These are phyloP conservation scores for Debaryomycetaceae sp. DNA, from an alignment of 1,139 yeast genomes.

Conservation along the genomic window DNA sequence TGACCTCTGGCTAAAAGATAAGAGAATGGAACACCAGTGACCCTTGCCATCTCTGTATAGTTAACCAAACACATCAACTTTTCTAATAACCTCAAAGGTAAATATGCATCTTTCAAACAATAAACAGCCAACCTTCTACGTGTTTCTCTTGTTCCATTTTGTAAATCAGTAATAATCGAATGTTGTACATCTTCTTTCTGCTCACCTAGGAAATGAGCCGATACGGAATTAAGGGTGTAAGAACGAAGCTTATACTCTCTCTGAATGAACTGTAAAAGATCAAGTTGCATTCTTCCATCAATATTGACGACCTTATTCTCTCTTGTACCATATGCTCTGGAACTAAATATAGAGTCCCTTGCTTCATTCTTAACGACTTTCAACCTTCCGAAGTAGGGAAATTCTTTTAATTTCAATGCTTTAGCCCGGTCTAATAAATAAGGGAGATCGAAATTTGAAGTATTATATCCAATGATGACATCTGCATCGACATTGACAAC, in stretches of 20 bases:
- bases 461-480: constrained; percentile 94
- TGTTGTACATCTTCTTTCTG: constrained; percentile 99
- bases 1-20: constrained; percentile 89
- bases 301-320: constrained; percentile 89
- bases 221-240: constrained; percentile 91
- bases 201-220: constrained; percentile 90
- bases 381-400: constrained; percentile 87
- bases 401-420: constrained; percentile 61
- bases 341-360: constrained; percentile 79
- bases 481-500: constrained; percentile 87
- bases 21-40: constrained; percentile 96
- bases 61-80: constrained; percentile 95
- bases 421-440: constrained; percentile 84
- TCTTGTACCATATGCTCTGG: constrained; percentile 95
- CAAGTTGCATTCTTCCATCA: constrained; percentile 95
- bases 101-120: constrained; percentile 92
- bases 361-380: constrained; percentile 66
- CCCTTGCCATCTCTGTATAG: constrained; percentile 99
- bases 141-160: constrained; percentile 88
- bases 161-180: constrained; percentile 91
- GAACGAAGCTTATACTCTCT: constrained; percentile 94
- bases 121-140: constrained; percentile 94
- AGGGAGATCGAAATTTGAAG: constrained; percentile 92
- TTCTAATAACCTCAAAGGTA: constrained; percentile 83
- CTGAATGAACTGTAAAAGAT: constrained; percentile 86